Percentiles rank a stretch among this genome's conserved stretches.
Conservation (phyloP, 2,329 filamentous ascomycete genomes). For the Colletotrichum cordylinicola region DNA sequence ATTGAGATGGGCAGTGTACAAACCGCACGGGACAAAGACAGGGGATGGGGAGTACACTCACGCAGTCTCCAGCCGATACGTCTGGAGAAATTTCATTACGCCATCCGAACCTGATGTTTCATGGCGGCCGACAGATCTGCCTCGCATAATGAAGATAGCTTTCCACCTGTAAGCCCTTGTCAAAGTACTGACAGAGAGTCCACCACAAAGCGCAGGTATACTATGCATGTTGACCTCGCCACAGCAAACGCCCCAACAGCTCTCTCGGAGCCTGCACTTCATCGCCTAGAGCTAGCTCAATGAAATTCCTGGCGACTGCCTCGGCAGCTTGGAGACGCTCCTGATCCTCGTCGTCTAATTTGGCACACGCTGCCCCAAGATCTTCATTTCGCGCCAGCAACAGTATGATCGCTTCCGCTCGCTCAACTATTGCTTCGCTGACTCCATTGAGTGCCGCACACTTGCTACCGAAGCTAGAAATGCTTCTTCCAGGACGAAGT, state of each 20-base stretch:
- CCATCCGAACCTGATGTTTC: background rate
- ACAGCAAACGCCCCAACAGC: background rate
- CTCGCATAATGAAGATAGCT: background rate
- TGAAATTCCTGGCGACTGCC: conserved; percentile 61
- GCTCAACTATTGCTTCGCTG: conserved; percentile 70
- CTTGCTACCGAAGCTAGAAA: conserved; percentile 82
- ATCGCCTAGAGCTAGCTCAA: conserved; percentile 32
- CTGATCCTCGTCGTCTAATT: conserved; percentile 67
- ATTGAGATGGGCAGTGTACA: background rate
- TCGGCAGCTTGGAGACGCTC: conserved; percentile 73
- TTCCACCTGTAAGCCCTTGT: background rate
- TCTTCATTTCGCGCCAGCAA: conserved; percentile 77
- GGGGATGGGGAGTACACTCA: background rate
- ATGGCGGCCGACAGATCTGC: background rate
- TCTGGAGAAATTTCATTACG: background rate
- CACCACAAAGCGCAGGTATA: background rate
- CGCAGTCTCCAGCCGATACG: background rate
- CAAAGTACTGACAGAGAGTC: background rate
- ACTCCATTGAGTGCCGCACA: conserved; percentile 91
- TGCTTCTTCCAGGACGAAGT: conserved; percentile 69
- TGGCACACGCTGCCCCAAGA: conserved; percentile 74
- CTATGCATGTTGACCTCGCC: background rate
- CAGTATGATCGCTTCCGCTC: conserved; percentile 76
- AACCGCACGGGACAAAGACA: background rate
- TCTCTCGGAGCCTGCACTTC: background rate